Base-by-base conservation (phyloP, 176 grass and related monocot species). In the Lolium multiflorum region DNA sequence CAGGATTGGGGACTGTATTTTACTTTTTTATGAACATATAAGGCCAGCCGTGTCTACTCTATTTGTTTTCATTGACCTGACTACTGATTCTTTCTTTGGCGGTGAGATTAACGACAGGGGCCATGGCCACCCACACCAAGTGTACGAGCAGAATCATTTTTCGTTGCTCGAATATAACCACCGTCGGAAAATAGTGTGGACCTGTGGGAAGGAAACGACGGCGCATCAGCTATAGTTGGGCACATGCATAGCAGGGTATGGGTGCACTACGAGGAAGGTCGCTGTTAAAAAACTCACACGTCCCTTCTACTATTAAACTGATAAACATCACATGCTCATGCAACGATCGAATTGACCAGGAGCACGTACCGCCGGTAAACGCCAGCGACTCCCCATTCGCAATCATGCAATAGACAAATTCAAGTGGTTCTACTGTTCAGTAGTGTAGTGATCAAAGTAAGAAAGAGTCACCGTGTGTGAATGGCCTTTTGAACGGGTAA, bases 261-360 rank as follows among this genome's bases (percentile, higher is more conserved):
- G 61, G 68, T 60, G 88, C 71, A 55, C 81, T 90, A 78, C 52
- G 84, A 90, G 84, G 84, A 78, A 83, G 79, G 62, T 86, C 72
- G 73, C 84, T 90, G 79, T 78, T 81, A 78, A 81, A 82, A 41
- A 76, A 17, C 18, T 1, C 6, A 9, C 28, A 56, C 84, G 78
- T 35, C 63, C 78, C 69, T 77, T 8, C 10, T 51, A n/a, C n/a
- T n/a, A 43, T 51, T 76, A 77, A 81, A 72, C 52, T 8, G 57
- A 67, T n/a, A 26, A 86, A 43, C 31, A 20, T 82, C 83, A 77
- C 88, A 82, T 83, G 86, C 78, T 63, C 66, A 68, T 44, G 59
- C 38, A 58, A 58, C 64, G 87, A 75, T 81, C 49, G 38, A 4
- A 79, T 72, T 81, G 78, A 79, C 65, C 87, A 16, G 74, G 14